Evolutionary conservation across 306 rosid species (phyloP), one percentile per base, ranked within the genome.

Genomic region (Erythrophleum fordii): DNA sequence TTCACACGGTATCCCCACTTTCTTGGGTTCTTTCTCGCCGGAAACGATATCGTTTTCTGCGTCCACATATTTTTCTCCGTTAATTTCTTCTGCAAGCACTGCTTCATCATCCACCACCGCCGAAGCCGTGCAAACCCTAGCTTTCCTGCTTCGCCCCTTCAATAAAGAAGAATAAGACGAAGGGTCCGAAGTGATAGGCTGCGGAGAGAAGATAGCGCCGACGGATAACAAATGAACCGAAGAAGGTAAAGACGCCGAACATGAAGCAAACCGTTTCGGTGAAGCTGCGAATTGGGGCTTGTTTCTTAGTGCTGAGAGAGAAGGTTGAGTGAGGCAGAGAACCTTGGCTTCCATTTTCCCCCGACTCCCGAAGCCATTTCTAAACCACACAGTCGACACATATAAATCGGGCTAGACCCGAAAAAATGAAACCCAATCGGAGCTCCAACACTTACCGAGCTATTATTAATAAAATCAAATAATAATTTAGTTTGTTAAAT

Each of bases 1-100:
- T 62, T 89, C 89, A 55, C 90, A 89, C 4, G 92, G 85, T 60
- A 78, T 84, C 69, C 72, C 20, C 28, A 0, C 79, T 18, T 78
- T 83, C 60, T 58, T 77, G 71, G 6, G 62, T 59, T 79, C 81
- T 53, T 69, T 39, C 8, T 41, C 79, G 17, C 13, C 56, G 6
- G 82, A 69, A 77, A 20, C 77, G 46, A 29, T 75, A 58, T 79
- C 89, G 14, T 80, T 70, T 69, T 51, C n/a, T 16, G 31, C 23
- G 52, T 14, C 72, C 66, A 55, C 58, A 11, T n/a, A 73, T 44
- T 53, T 53, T 31, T 75, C 81, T 45, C 41, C 80, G n/a, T 39
- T 11, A 66, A 39, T n/a, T 3, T 44, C 85, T 25, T 45, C 76
- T 1, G 58, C 60, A 34, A 53, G 5, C 29, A 44, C 83, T 14